Evolutionary conservation across 345 rosid species (phyloP).

Genomic region (Linum tenue): DNA sequence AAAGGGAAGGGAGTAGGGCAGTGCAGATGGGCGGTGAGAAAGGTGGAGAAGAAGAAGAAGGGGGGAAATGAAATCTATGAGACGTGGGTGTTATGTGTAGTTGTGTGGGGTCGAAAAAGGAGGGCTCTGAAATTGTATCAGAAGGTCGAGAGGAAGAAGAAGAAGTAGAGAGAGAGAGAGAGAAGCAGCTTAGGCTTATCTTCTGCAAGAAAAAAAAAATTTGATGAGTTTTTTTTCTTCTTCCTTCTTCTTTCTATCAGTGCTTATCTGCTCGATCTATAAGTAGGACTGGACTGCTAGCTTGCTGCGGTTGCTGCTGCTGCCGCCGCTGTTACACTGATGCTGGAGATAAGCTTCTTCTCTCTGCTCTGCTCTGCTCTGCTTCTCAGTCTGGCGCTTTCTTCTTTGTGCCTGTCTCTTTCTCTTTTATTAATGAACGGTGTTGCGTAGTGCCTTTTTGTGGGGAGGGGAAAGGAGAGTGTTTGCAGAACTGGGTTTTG

Average conservation of each 20-base stretch:
- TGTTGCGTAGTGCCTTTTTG: no score
- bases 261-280: background rate
- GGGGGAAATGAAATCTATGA: slow-evolving; percentile 16
- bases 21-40: no score
- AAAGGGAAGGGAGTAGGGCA: no score
- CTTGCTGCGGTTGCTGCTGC: slow-evolving; percentile 9
- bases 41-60: no score
- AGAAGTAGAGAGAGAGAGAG: slow-evolving; percentile 6
- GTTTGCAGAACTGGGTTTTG: no score
- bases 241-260: background rate
- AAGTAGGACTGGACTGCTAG: slow-evolving; percentile 8
- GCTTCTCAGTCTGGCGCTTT: background rate
- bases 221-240: slow-evolving; percentile 18
- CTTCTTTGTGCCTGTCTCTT: background rate
- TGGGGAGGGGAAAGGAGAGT: no score
- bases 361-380: no score
- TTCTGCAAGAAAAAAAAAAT: background rate
- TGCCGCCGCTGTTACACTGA: background rate
- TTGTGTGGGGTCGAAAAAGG: slow-evolving; percentile 23
- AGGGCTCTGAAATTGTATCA: slow-evolving; percentile 24
- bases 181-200: background rate
- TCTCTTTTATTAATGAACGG: background rate
- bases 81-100: slow-evolving; percentile 31
- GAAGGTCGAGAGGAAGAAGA: slow-evolving; percentile 5
- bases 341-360: background rate